phyloP scores from a whole-genome alignment of 2,329 filamentous ascomycete genomes.

The Ophiocordyceps camponoti-leonardi region DNA sequence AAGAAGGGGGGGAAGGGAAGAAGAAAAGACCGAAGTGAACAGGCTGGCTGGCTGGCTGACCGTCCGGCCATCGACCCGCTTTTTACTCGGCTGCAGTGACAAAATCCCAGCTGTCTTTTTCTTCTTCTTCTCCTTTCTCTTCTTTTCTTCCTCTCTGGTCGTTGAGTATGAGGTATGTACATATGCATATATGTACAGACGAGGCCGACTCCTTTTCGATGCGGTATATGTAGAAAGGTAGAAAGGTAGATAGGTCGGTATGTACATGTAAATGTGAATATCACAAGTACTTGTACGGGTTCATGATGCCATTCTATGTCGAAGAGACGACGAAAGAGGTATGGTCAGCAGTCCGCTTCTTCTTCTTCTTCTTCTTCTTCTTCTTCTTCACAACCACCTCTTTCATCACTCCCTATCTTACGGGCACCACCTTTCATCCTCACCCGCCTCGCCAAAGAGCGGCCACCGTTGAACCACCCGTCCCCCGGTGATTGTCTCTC shows the following conservation, averaged over 20 bases:
- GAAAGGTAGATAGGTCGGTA: no score
- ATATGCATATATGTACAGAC: not conserved
- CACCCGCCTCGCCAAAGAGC: not conserved
- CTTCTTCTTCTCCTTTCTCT: not conserved
- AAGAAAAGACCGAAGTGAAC: not conserved
- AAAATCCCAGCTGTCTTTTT: not conserved
- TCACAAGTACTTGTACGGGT: conserved; percentile 90
- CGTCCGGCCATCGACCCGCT: not conserved
- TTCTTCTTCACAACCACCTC: no score
- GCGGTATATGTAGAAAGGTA: no score
- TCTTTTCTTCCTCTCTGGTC: no score
- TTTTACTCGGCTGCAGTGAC: not conserved
- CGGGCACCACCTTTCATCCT: not conserved
- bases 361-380: not conserved
- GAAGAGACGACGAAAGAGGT: not conserved
- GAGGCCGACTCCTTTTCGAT: not conserved
- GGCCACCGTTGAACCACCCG: no score
- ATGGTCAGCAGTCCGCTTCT: not conserved
- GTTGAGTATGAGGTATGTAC: no score
- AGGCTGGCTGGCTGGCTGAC: not conserved
- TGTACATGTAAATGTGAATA: not conserved
- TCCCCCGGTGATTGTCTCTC: not conserved
- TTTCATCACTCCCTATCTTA: no score
- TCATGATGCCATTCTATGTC: conserved; percentile 86
- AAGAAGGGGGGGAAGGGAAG: no score